Conservation (phyloP, 768 basidiomycete genomes). For the Xerocomellus amylosporus region DNA sequence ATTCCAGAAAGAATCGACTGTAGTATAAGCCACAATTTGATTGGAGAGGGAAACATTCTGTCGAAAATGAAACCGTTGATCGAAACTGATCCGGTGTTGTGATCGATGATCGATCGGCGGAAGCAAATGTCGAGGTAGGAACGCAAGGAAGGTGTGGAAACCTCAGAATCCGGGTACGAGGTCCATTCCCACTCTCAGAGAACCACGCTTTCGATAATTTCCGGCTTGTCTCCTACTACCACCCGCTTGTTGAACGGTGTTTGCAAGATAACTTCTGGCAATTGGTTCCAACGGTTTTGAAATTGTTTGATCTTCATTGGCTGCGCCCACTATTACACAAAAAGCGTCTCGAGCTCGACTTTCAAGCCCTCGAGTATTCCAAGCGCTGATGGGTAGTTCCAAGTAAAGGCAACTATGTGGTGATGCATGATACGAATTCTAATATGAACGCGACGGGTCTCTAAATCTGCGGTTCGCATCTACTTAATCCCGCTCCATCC, state of each 20-base stretch:
- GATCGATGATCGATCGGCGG: background rate
- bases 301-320: too few relatives aligned
- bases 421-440: background rate
- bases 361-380: background rate
- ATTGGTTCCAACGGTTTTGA: too few relatives aligned
- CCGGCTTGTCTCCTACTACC: background rate
- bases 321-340: too few relatives aligned
- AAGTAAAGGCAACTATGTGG: background rate
- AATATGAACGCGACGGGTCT: background rate
- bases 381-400: background rate
- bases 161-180: too few relatives aligned
- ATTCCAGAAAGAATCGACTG: background rate
- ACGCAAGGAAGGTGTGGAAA: too few relatives aligned
- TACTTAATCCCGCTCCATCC: constrained; percentile 1
- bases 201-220: background rate
- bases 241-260: background rate
- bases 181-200: background rate
- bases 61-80: background rate
- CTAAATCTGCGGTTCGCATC: background rate
- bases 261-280: background rate
- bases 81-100: background rate
- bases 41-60: too few relatives aligned
- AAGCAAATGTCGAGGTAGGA: background rate
- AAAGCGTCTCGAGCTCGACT: too few relatives aligned
- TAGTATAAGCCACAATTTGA: background rate